Conservation (phyloP, 495 filamentous ascomycete species). For the Penicillium canescens region DNA sequence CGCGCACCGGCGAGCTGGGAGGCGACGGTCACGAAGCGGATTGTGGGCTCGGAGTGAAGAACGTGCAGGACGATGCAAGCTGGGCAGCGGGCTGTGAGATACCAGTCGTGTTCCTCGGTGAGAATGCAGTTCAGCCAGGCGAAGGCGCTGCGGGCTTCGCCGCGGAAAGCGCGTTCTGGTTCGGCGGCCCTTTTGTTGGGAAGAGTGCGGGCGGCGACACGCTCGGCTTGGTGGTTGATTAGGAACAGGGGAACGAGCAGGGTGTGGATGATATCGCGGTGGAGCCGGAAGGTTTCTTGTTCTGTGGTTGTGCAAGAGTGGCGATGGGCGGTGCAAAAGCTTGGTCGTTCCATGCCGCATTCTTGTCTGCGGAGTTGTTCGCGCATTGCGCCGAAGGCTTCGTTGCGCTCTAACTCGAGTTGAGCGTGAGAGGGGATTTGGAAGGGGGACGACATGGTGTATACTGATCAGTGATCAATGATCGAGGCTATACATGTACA, state of each 20-base stretch:
- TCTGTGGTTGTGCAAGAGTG: constrained; percentile 38
- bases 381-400: constrained; percentile 45
- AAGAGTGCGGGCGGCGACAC: constrained; percentile 47
- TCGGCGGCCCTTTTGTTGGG: constrained; percentile 49
- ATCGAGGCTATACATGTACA: neutral
- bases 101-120: constrained; percentile 59
- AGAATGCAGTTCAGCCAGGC: constrained; percentile 63
- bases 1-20: constrained; percentile 50
- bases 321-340: constrained; percentile 52
- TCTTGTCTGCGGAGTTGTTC: constrained; percentile 45
- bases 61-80: constrained; percentile 56
- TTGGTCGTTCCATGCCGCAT: constrained; percentile 37
- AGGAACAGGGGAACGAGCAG: constrained; percentile 58
- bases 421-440: constrained; percentile 40
- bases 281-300: constrained; percentile 53
- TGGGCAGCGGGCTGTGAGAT: constrained; percentile 56
- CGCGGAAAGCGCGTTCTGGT: constrained; percentile 58
- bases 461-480: neutral
- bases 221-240: constrained; percentile 54
- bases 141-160: constrained; percentile 59
- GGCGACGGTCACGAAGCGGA: constrained; percentile 58
- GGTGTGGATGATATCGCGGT: constrained; percentile 62
- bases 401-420: constrained; percentile 39
- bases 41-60: constrained; percentile 58
- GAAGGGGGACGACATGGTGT: constrained; percentile 47